These are phyloP conservation scores for Litsea cubeba DNA, from an alignment of 164 flowering plant genomes.

Conservation along the genomic window DNA sequence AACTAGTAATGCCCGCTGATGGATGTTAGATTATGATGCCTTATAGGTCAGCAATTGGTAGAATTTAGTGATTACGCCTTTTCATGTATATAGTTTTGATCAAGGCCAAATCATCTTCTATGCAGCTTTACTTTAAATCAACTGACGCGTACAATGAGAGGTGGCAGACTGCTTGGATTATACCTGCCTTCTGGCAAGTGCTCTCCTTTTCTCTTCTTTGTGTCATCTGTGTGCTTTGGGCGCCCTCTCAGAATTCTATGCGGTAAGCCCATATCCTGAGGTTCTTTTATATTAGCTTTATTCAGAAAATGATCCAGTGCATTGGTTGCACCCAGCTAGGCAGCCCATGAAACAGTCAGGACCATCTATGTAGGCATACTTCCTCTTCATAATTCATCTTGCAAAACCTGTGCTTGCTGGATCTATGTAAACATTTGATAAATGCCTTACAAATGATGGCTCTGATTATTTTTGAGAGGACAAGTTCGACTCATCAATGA, in stretches of 20 bases:
- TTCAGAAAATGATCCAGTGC: neutral
- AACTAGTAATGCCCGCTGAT: neutral
- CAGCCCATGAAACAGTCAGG: neutral
- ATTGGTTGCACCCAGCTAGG: neutral
- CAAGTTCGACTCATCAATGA: neutral
- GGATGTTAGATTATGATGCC: neutral
- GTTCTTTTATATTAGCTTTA: neutral
- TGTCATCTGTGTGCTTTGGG: constrained; percentile 93
- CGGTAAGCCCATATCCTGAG: constrained; percentile 39
- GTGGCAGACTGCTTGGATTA: constrained; percentile 97
- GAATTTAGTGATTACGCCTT: neutral
- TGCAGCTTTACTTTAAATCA: constrained; percentile 93
- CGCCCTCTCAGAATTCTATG: constrained; percentile 88
- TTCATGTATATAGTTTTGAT: neutral
- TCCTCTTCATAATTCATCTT: neutral
- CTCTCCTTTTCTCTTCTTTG: constrained; percentile 84
- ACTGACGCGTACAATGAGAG: constrained; percentile 78
- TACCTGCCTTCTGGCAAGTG: constrained; percentile 98
- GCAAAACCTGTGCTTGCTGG: neutral
- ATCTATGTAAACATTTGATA: neutral
- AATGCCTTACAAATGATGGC: neutral
- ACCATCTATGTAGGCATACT: neutral
- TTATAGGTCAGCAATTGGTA: too few species aligned
- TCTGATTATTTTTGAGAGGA: neutral
- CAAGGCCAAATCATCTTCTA: neutral